Evolutionary conservation across 2,329 filamentous ascomycete genomes (phyloP).

Genomic region (Cladobotryum protrusum): DNA sequence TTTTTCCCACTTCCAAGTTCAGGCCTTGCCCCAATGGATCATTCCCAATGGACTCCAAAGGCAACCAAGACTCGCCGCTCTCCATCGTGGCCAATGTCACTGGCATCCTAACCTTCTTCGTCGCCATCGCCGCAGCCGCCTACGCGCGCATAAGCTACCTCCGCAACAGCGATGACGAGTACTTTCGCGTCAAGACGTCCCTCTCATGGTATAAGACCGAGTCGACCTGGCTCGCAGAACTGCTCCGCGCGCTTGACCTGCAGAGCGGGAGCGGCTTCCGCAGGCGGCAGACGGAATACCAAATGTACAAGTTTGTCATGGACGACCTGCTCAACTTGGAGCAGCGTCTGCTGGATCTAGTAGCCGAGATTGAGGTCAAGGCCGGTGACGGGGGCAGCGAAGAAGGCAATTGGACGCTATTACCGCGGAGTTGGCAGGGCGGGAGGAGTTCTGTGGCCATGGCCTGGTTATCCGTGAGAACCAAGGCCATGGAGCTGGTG

Average conservation of each 20-base stretch:
- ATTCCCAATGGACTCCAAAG: constrained; percentile 17
- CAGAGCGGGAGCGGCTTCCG: constrained; percentile 19
- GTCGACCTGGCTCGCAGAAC: constrained; percentile 38
- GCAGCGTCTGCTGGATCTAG: constrained; percentile 37
- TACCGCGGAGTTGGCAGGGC: constrained; percentile 33
- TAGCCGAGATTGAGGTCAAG: constrained; percentile 35
- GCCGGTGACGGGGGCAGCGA: constrained; percentile 11
- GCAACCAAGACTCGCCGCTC: constrained; percentile 36
- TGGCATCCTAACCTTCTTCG: constrained; percentile 42
- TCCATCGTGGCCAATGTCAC: constrained; percentile 38
- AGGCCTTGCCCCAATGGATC: neutral
- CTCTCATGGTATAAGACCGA: constrained; percentile 46
- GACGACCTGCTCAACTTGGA: constrained; percentile 40
- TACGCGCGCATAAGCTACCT: constrained; percentile 40
- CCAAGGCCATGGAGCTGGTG: constrained; percentile 39
- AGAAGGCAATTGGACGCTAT: constrained; percentile 28
- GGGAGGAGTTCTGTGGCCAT: constrained; percentile 34
- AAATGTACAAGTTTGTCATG: constrained; percentile 44
- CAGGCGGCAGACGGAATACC: constrained; percentile 27
- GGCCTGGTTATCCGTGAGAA: constrained; percentile 38
- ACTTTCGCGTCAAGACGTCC: constrained; percentile 40
- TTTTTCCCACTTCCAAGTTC: too few species aligned
- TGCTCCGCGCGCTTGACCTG: constrained; percentile 27
- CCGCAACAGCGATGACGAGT: constrained; percentile 40
- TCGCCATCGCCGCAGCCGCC: constrained; percentile 37